These are phyloP conservation scores for Aspergillus japonicus DNA, from an alignment of 2,329 filamentous ascomycete genomes.

Conservation along the genomic window DNA sequence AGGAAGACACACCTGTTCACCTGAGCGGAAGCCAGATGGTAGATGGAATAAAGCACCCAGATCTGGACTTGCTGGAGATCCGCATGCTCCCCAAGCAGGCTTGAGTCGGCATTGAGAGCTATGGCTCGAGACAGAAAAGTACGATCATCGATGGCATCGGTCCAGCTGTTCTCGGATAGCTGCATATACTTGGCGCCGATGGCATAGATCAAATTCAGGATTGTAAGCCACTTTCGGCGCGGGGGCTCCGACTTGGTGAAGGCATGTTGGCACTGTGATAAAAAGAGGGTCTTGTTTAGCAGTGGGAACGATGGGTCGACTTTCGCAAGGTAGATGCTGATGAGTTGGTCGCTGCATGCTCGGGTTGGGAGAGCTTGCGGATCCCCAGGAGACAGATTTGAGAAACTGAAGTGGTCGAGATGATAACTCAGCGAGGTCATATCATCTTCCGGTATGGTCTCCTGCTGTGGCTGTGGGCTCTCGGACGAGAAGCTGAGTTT, in stretches of 20 bases:
- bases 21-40: constrained; percentile 36
- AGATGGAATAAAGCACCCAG: constrained; percentile 36
- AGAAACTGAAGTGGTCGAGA: not conserved
- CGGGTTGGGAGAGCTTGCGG: not conserved
- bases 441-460: not conserved
- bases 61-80: constrained; percentile 44
- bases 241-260: constrained; percentile 27
- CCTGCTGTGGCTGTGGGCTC: not conserved
- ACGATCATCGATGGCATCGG: constrained; percentile 5
- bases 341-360: constrained; percentile 33
- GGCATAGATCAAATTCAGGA: constrained; percentile 44
- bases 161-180: constrained; percentile 10
- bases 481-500: not conserved
- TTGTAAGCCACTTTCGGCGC: constrained; percentile 36
- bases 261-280: constrained; percentile 32
- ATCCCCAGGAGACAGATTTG: not conserved
- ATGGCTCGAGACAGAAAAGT: constrained; percentile 1
- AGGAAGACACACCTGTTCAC: constrained; percentile 36
- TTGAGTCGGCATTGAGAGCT: constrained; percentile 7
- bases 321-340: constrained; percentile 37
- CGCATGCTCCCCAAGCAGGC: constrained; percentile 34
- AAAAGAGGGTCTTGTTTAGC: constrained; percentile 37
- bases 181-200: constrained; percentile 38
- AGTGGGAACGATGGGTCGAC: constrained; percentile 43
- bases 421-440: constrained; percentile 4